Evolutionary conservation across 2,329 filamentous ascomycete genomes (phyloP).

Genomic region (Phialemoniopsis sp.): DNA sequence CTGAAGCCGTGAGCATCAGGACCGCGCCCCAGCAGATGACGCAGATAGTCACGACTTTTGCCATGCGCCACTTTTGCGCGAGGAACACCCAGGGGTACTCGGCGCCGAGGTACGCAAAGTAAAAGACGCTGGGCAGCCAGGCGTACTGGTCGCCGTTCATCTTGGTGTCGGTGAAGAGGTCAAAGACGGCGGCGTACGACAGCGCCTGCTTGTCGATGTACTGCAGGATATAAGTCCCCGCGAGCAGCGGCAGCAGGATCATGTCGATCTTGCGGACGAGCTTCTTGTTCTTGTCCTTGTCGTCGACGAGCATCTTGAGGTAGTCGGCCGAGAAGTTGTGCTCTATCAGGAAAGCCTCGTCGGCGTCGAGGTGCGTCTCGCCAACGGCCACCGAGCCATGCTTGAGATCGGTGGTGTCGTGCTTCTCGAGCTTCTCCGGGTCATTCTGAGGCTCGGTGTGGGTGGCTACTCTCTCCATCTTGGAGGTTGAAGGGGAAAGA

Average conservation of each 20-base stretch:
- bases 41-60: constrained; percentile 15
- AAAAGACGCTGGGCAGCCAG: constrained; percentile 26
- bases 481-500: too few relatives aligned
- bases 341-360: too few relatives aligned
- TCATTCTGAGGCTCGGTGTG: too few relatives aligned
- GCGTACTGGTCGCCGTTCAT: constrained; percentile 13
- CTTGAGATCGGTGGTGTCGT: too few relatives aligned
- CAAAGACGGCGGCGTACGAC: constrained; percentile 14
- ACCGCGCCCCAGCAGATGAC: constrained; percentile 17
- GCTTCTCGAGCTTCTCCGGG: too few relatives aligned
- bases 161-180: constrained; percentile 9
- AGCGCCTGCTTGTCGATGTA: constrained; percentile 14
- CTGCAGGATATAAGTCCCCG: constrained; percentile 13
- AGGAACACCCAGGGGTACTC: constrained; percentile 15
- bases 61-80: constrained; percentile 17
- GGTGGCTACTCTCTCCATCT: too few relatives aligned
- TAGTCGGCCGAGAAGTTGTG: too few relatives aligned
- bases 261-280: constrained; percentile 47
- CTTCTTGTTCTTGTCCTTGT: constrained; percentile 45
- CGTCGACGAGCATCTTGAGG: too few relatives aligned
- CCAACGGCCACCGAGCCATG: too few relatives aligned
- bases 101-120: constrained; percentile 24
- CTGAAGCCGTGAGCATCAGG: constrained; percentile 17
- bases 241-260: constrained; percentile 40
- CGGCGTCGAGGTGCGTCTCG: too few relatives aligned